Evolutionary conservation across 2,329 filamentous ascomycete genomes (phyloP).

Genomic region (Pestalotiopsis fici): DNA sequence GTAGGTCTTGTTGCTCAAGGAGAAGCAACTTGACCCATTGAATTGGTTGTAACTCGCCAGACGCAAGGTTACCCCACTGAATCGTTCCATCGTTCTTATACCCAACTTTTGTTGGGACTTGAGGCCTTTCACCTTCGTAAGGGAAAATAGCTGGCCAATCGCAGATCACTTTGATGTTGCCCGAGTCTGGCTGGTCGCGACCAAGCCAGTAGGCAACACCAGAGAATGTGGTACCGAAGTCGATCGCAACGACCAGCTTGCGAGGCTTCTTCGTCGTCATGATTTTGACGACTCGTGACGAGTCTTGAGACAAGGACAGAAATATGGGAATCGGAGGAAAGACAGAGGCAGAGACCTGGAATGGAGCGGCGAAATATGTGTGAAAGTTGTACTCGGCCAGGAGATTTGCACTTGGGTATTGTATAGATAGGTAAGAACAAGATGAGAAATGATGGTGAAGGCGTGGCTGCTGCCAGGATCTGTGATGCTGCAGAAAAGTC

Average conservation of each 20-base stretch:
- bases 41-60: neutral
- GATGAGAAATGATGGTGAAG: too few relatives aligned
- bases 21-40: constrained; percentile 2
- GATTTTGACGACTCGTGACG: neutral
- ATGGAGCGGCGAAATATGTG: neutral
- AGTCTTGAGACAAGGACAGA: neutral
- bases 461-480: too few relatives aligned
- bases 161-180: neutral
- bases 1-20: neutral
- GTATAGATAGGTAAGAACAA: too few relatives aligned
- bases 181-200: neutral
- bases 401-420: too few relatives aligned
- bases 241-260: neutral
- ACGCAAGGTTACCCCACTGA: neutral
- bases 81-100: neutral
- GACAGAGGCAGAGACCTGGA: neutral
- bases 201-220: neutral
- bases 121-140: neutral
- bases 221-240: neutral
- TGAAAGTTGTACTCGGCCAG: too few relatives aligned
- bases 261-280: neutral
- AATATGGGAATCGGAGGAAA: neutral
- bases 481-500: too few relatives aligned
- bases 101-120: neutral
- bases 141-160: neutral